Evolutionary conservation across 371 early-diverging fungal genomes (phyloP), one percentile per base, ranked within the genome.

Genomic region (Basidiobolus meristosporus): DNA sequence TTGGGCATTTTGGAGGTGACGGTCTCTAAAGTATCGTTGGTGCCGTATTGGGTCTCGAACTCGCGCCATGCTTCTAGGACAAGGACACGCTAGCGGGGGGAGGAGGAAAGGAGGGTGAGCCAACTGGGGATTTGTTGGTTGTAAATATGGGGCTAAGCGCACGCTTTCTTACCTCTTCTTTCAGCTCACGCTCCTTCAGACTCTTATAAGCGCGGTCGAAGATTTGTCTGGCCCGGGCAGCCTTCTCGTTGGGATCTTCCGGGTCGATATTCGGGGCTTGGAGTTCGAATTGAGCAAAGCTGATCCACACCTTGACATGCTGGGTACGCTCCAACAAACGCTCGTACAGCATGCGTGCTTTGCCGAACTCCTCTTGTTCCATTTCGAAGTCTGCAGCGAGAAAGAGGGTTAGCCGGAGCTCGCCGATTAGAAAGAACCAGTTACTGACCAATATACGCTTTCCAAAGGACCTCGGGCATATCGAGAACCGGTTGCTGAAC

Each of bases 241-340:
- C 50, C 12, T 62, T 60, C 37, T 61, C 59, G 1, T 45, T 21
- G 1, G 22, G 18, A n/a, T 37, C 51, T 14, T 52, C 55, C 9
- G 43, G 50, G 4, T 70, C 62, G 23, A 63, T 62, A 39, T 63
- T 59, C 7, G 71, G 62, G 42, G 72, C 66, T 31, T 63, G 54
- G 3, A 74, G 55, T 52, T 93, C 95, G 46, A 90, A 91, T 36
- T 77, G 87, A 31, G 95, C 93, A 59, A 62, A 80, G 51, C 88
- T 85, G 48, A 92, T 80, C 77, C 89, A 92, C n/a, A 93, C 93
- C 68, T 95, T 93, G 56, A 90, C 89, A 45, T 97, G 97, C 18
- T 74, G 76, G 3, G 90, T 90, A 38, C 82, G 70, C 41, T 79
- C 58, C 53, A 95, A 52, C 41, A 97, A 53, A 11, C 90, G 69